phyloP scores from a whole-genome alignment of 2,329 filamentous ascomycete species.

The Penicillium sp. region DNA sequence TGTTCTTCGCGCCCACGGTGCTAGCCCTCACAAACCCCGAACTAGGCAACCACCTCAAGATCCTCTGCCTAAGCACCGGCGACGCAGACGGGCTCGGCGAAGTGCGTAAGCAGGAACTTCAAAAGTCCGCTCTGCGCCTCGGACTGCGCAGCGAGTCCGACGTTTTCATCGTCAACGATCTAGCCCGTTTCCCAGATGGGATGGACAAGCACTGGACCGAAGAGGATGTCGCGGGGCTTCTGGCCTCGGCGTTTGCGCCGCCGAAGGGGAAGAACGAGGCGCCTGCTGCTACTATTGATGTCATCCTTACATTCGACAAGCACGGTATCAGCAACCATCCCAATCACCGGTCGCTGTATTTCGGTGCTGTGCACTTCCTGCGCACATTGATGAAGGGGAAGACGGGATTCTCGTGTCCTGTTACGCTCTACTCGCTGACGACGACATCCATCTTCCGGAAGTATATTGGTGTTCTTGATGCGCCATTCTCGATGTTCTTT shows the following conservation, averaged over 20 bases:
- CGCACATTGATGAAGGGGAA: slow-evolving; percentile 63
- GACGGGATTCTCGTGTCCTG: slow-evolving; percentile 68
- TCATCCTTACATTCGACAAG: slow-evolving; percentile 87
- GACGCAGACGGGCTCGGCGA: slow-evolving; percentile 86
- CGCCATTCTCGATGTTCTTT: slow-evolving; percentile 67
- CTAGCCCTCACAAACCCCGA: slow-evolving; percentile 79
- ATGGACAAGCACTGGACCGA: slow-evolving; percentile 81
- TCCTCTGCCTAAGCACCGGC: slow-evolving; percentile 87
- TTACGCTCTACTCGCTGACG: slow-evolving; percentile 83
- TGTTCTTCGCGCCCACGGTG: slow-evolving; percentile 95
- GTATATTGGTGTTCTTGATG: slow-evolving; percentile 77
- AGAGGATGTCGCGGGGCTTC: slow-evolving; percentile 67
- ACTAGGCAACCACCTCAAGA: slow-evolving; percentile 87
- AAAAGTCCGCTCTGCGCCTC: slow-evolving; percentile 74
- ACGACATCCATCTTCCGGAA: slow-evolving; percentile 75
- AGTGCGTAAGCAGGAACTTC: slow-evolving; percentile 78
- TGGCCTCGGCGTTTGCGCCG: slow-evolving; percentile 74
- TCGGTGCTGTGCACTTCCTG: slow-evolving; percentile 76
- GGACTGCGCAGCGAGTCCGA: slow-evolving; percentile 76
- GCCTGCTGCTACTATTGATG: slow-evolving; percentile 67
- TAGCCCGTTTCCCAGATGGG: slow-evolving; percentile 78
- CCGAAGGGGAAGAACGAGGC: slow-evolving; percentile 50
- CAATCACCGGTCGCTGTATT: slow-evolving; percentile 88
- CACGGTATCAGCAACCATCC: slow-evolving; percentile 82
- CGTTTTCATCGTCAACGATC: slow-evolving; percentile 81